These are phyloP conservation scores for Gastrolobium bilobum DNA, from an alignment of 306 rosid genomes.

Conservation along the genomic window DNA sequence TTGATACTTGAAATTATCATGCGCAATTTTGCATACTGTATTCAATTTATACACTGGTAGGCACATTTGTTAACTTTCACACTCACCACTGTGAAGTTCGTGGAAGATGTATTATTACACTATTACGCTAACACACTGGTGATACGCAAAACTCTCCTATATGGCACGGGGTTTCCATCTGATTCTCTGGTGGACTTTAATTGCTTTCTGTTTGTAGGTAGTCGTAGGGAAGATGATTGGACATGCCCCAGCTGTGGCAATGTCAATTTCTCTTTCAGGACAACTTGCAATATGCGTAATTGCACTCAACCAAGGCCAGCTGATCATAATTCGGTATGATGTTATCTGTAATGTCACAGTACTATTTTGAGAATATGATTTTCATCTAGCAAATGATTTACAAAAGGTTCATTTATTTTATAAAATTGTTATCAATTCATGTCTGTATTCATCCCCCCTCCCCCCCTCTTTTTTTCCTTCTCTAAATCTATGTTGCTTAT, in stretches of 20 bases:
- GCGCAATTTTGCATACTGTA: constrained; percentile 1
- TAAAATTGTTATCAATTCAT: neutral
- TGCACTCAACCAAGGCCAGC: constrained; percentile 99
- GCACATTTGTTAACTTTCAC: neutral
- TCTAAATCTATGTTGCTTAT: neutral
- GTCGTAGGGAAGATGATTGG: constrained; percentile 99
- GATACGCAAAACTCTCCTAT: neutral
- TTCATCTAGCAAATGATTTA: constrained; percentile 26
- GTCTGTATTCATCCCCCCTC: neutral
- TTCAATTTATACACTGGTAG: neutral
- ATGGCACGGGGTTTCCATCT: neutral
- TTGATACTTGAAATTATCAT: neutral
- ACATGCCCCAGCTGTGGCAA: constrained; percentile 98
- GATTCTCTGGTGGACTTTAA: constrained; percentile 16
- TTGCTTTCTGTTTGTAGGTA: constrained; percentile 65
- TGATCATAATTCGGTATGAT: constrained; percentile 84
- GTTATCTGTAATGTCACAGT: neutral
- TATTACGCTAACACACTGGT: too few species aligned
- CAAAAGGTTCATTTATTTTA: constrained; percentile 29
- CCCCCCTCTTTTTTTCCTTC: neutral
- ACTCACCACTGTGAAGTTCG: neutral
- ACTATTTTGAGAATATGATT: neutral
- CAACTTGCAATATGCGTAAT: constrained; percentile 99
- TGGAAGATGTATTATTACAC: constrained; percentile 15
- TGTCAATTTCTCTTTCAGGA: constrained; percentile 96